Conservation (phyloP, 2,329 filamentous ascomycete genomes). For the Periconia sp. region DNA sequence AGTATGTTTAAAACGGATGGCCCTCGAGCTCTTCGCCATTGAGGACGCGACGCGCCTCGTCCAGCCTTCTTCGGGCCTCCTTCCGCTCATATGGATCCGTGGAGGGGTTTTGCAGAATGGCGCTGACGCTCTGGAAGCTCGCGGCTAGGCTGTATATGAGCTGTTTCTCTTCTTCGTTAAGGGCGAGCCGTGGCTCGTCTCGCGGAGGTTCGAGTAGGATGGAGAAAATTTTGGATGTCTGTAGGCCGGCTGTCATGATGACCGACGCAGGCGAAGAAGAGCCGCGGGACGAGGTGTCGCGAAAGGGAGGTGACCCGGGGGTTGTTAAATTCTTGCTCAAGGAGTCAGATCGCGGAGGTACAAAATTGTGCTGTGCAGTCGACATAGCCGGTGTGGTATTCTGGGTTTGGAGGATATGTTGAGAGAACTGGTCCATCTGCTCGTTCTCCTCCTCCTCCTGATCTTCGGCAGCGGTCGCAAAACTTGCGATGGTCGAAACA, state of each 20-base stretch:
- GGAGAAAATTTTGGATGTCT: slow-evolving; percentile 45
- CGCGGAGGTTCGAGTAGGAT: slow-evolving; percentile 42
- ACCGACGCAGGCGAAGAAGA: slow-evolving; percentile 32
- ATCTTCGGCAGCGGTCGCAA: slow-evolving; percentile 64
- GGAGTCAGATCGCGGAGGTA: slow-evolving; percentile 34
- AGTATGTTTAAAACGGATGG: slow-evolving; percentile 20
- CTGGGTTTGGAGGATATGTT: slow-evolving; percentile 31
- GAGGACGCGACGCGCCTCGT: slow-evolving; percentile 71
- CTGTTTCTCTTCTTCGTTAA: slow-evolving; percentile 59
- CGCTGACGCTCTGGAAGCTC: slow-evolving; percentile 56
- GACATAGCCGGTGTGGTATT: slow-evolving; percentile 7
- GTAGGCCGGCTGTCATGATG: slow-evolving; percentile 34
- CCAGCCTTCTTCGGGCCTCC: slow-evolving; percentile 70
- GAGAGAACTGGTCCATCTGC: slow-evolving; percentile 43
- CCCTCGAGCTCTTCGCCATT: slow-evolving; percentile 60
- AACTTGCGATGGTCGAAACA: slow-evolving; percentile 62
- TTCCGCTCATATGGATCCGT: slow-evolving; percentile 59
- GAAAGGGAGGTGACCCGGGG: slow-evolving; percentile 28
- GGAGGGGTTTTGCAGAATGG: slow-evolving; percentile 51
- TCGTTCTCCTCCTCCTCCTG: slow-evolving; percentile 46
- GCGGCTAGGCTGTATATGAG: slow-evolving; percentile 55
- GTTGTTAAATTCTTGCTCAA: slow-evolving; percentile 34
- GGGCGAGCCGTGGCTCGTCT: slow-evolving; percentile 34
- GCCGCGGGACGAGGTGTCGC: slow-evolving; percentile 27
- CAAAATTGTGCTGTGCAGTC: slow-evolving; percentile 13